Conservation (phyloP, 495 filamentous ascomycete genomes). For the Cairneyella variabilis region DNA sequence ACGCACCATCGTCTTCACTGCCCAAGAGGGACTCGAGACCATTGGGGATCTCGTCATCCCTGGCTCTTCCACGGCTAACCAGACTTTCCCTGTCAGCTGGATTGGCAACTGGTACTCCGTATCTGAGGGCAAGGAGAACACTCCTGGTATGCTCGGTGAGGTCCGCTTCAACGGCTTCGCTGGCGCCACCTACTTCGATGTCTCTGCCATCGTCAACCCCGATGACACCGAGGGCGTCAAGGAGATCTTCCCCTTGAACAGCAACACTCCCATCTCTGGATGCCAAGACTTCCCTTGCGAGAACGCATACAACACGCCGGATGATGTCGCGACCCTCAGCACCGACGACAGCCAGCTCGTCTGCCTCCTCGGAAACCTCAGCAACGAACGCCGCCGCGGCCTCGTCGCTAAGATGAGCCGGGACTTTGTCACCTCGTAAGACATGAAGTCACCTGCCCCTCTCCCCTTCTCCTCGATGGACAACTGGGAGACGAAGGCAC, state of each 20-base stretch:
- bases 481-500: background rate
- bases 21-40: conserved; percentile 23
- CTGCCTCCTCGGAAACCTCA: conserved; percentile 21
- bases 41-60: conserved; percentile 29
- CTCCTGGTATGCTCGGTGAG: conserved; percentile 50
- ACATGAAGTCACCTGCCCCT: background rate
- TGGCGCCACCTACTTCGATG: conserved; percentile 45
- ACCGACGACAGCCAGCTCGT: conserved; percentile 12
- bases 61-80: conserved; percentile 26
- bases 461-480: background rate
- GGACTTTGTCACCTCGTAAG: conserved; percentile 11
- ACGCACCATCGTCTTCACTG: conserved; percentile 42
- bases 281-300: conserved; percentile 44
- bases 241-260: conserved; percentile 37
- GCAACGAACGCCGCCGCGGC: conserved; percentile 10
- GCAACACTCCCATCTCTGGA: conserved; percentile 32
- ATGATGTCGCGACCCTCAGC: conserved; percentile 46
- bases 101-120: conserved; percentile 46
- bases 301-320: conserved; percentile 44
- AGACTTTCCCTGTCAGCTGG: conserved; percentile 38
- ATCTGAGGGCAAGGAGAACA: conserved; percentile 30
- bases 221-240: conserved; percentile 41
- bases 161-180: conserved; percentile 41
- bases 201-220: conserved; percentile 51
- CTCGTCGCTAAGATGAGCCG: background rate